A percentile compares a stretch with the other conserved stretches of the same genome.
phyloP scores from a whole-genome alignment of 345 rosid species.

The Chamaenerion angustifolium region DNA sequence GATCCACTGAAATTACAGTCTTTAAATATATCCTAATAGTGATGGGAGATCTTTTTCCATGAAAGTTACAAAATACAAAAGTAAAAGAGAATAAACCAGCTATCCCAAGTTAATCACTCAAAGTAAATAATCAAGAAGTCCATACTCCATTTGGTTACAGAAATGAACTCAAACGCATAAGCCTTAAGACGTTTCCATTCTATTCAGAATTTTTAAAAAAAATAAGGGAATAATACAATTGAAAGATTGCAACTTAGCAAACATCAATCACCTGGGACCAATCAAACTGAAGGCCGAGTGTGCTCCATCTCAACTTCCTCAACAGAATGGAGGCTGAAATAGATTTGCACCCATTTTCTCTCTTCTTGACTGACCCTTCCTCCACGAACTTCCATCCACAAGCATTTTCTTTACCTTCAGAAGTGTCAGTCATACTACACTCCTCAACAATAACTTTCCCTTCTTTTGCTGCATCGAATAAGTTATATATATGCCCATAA shows the following conservation, averaged over 20 bases:
- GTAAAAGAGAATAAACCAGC: too few species aligned
- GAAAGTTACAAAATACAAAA: too few species aligned
- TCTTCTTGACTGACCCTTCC: conserved; percentile 14
- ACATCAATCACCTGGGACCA: conserved; percentile 61
- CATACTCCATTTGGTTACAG: too few species aligned
- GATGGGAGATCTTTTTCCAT: too few species aligned
- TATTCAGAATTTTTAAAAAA: too few species aligned
- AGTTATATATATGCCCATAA: conserved; percentile 57
- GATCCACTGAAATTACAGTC: neutral
- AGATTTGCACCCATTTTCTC: conserved; percentile 27
- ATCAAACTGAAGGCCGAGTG: conserved; percentile 83
- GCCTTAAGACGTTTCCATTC: too few species aligned
- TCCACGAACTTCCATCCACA: conserved; percentile 48
- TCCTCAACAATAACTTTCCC: conserved; percentile 44
- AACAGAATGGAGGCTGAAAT: conserved; percentile 36
- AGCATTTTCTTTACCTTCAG: conserved; percentile 14
- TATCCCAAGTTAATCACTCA: too few species aligned
- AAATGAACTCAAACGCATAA: too few species aligned
- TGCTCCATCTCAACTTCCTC: conserved; percentile 87
- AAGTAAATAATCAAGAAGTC: too few species aligned
- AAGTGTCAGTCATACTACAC: conserved; percentile 12
- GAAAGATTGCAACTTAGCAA: neutral
- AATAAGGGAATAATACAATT: neutral
- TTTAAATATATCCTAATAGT: too few species aligned
- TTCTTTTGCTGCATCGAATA: conserved; percentile 43